Evolutionary conservation across 495 filamentous ascomycete species (phyloP), one percentile per base, ranked within the genome.

Genomic region (Talaromyces nanjingensis): DNA sequence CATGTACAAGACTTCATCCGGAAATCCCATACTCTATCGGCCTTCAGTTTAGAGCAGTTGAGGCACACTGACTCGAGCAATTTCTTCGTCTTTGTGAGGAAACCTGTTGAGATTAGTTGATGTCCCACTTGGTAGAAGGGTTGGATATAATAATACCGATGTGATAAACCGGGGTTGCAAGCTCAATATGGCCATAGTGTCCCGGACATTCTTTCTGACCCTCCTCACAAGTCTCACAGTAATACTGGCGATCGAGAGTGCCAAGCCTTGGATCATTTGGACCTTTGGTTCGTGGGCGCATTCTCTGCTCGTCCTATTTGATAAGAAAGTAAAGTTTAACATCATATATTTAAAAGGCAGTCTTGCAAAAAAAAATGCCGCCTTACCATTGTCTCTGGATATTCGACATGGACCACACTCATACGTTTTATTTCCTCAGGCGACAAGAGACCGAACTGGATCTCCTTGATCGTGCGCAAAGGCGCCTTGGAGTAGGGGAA

Each of bases 371-470:
- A 57, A 47, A 71, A 59, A 63, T 53, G 57, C 37, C 31, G 63
- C 62, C 82, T 68, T 74, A 87, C 85, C 96, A 98, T 96, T 8
- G 94, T 98, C 83, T 99, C 94, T 1, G 94, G 92, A 70, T 97
- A 97, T 73, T 91, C 81, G 65, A 99, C 91, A 69, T 92, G 89
- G 33, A 86, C 87, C 56, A 97, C 93, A 77, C 92, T 97, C 91
- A 96, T 93, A 64, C 86, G 89, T 80, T 98, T 98, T 77, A 97
- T 96, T 76, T 99, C 96, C 72, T 98, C 93, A 1, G 96, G 94
- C 18, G 92, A 93, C 70, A 97, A 81, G 65, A 99, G 86, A 69
- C 94, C 94, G 76, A 99, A 99, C 79, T 98, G 96, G 66, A 99
- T 96, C 83, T 98, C 94, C 83, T 96, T 86, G 66, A 99, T 91